Base-by-base conservation (phyloP, 768 basidiomycete species). In the Pisolithus orientalis region DNA sequence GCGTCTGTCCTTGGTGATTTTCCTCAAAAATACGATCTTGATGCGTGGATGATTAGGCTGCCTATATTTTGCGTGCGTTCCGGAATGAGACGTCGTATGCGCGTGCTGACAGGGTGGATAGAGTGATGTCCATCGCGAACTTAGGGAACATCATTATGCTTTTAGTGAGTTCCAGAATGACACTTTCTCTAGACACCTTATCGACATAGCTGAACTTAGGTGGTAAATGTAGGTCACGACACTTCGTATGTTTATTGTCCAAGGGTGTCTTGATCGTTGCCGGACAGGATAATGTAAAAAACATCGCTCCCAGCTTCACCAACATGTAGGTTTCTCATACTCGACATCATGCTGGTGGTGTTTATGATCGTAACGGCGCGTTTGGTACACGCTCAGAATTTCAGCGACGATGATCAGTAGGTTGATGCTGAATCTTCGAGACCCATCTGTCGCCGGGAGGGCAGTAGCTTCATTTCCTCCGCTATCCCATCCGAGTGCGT, bases 361-460 rank as follows among this genome's bases (percentile, higher is more conserved):
- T 28, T 25, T 9, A 21, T 49, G 6, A 31, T 27, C 34, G 32
- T 39, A 16, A 25, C 4, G 6, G 4, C 21, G 3, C 40, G 44
- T 42, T 10, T 32, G 28, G 24, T 14, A 17, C 11, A 6, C 29
- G 10, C n/a, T 42, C 17, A 62, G 58, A 34, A 9, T 62, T 17
- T 58, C 50, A 10, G 51, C 45, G 24, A 50, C 51, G 2, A 46
- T 62, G 61, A 53, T 58, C 10, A 56, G 54, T 21, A 51, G 62
- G 27, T 27, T 62, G 44, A 45, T 56, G 53, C 51, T 60, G 48
- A 62, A 60, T n/a, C 28, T 62, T 25, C 53, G 56, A 5, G 55
- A 53, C 13, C 39, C 48, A 14, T 1, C 11, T 29, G 38, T 47
- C 4, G 17, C 40, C 25, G n/a, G 21, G 39, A 2, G 8, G 6